Base-by-base conservation (phyloP, 345 rosid genomes). In the Lumnitzera racemosa region DNA sequence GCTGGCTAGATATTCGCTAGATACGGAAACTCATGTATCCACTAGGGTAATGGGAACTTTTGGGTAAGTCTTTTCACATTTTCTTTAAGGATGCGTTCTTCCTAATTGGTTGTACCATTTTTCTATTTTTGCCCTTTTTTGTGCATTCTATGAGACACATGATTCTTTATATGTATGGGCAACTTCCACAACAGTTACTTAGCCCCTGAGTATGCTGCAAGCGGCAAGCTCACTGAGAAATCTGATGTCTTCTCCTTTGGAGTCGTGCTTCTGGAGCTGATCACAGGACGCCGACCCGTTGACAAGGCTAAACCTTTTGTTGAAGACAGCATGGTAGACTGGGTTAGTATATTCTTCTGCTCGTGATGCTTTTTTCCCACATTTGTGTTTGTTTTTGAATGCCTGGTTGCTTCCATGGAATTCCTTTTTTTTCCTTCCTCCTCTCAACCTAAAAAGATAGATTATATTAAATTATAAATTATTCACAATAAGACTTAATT, bases 31-130 rank as follows among this genome's bases (percentile, higher is more conserved):
- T 51, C 96, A 89, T 70, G 84, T 87, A 49, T 89, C 96, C 24
- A 91, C 98, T 51, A 78, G 98, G 62, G 86, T 91, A 53, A 83
- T 91, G 95, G 98, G 96, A 67, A 91, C 98, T 52, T 87, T 85
- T 61, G 96, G 98, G 98, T 89, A 85, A 58, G 72, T 16, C 46
- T 17, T 13, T 12, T 16, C 59, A 57, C 25, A 20, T 47, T 47
- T 24, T 15, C 24, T 36, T 9, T 36, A 9, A 9, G 1, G 11
- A n/a, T 46, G 49, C 41, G 11, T 53, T 2, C 17, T 25, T 23
- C 36, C n/a, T 58, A 41, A 11, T 23, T 11, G 15, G 50, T 48
- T 56, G 14, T 11, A 12, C 36, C 41, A 3, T 23, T 13, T 36
- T 13, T 24, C 14, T 5, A 2, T 65, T 57, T 43, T 11, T 9